Base-by-base conservation (phyloP, 148 eudicot species). In the Arctostaphylos glauca region DNA sequence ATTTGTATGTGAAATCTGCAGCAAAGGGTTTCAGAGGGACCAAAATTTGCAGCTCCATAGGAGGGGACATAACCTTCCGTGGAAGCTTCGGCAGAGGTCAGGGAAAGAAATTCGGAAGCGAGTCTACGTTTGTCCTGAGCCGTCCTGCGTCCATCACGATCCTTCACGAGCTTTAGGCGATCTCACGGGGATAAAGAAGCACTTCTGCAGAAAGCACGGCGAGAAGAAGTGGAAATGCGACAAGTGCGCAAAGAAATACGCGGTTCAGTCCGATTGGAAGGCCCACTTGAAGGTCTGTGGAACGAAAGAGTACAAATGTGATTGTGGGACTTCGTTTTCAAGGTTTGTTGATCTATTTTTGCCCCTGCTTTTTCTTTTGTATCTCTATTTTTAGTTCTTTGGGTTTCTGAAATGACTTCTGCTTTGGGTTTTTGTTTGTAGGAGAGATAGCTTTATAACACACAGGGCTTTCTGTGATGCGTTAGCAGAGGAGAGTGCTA, bases 201-300 rank as follows among this genome's bases (percentile, higher is more conserved):
- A 81, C 43, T 81, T 52, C 83, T 81, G 77, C 60, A 54, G 83
- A 54, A 81, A 81, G 9, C 83, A 81, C 19, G 83, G 83, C 41
- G 83, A 81, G 83, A 81, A 81, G 67, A 81, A 81, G 77, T 81
- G 77, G 77, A 81, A 81, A 15, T 81, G 83, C 41, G 83, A 81
- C 6, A 81, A 71, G 77, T 81, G 83, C 5, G 73, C 77, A 6
- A 81, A 81, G 83, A 81, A 71, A 72, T 81, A 81, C 21, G 83
- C 83, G 5, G 83, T 81, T n/a, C 83, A 81, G 21, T 81, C 83
- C 1, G 83, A 81, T 71, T 81, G 83, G 83, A 81, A 81, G 31
- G 83, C 83, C 14, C 83, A 81, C 38, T 71, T 56, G 66, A 81
- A 81, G 31, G 46, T 71, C 47, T 81, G 83, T 81, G 83, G 83